These are phyloP conservation scores for Sugiyamaella marilandica DNA, from an alignment of 805 yeast genomes.

Conservation along the genomic window DNA sequence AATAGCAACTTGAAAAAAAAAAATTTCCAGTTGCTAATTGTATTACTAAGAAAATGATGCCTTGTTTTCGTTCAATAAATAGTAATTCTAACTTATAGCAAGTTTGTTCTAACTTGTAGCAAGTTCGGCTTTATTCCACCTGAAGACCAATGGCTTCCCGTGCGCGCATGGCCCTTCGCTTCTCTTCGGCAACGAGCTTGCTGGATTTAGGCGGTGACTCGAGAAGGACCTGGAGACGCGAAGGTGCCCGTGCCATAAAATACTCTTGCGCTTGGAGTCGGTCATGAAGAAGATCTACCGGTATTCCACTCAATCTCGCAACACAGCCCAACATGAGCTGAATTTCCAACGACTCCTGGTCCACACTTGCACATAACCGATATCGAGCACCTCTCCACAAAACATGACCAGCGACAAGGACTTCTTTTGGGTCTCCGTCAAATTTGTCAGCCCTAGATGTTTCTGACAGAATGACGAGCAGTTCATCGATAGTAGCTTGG, in stretches of 20 bases:
- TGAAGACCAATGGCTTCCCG: too few relatives aligned
- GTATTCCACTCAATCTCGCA: background rate
- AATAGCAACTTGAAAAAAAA: background rate
- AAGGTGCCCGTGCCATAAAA: too few relatives aligned
- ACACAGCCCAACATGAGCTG: background rate
- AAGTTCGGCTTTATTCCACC: too few relatives aligned
- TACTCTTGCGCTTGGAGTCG: background rate
- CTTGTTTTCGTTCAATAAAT: too few relatives aligned
- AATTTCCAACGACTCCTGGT: background rate
- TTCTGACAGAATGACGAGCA: background rate
- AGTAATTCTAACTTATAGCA: too few relatives aligned
- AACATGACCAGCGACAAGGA: background rate
- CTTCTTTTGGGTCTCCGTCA: background rate
- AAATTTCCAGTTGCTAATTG: too few relatives aligned
- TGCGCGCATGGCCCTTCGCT: too few relatives aligned
- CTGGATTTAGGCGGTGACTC: too few relatives aligned
- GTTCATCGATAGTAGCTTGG: background rate
- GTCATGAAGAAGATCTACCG: background rate
- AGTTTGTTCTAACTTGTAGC: too few relatives aligned
- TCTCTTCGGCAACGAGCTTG: too few relatives aligned
- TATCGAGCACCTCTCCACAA: background rate
- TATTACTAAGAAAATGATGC: too few relatives aligned
- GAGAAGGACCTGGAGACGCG: too few relatives aligned
- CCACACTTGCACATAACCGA: background rate
- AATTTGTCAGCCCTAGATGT: background rate